Base-by-base conservation (phyloP, 2,329 filamentous ascomycete species). In the Nectriaceae sp. region DNA sequence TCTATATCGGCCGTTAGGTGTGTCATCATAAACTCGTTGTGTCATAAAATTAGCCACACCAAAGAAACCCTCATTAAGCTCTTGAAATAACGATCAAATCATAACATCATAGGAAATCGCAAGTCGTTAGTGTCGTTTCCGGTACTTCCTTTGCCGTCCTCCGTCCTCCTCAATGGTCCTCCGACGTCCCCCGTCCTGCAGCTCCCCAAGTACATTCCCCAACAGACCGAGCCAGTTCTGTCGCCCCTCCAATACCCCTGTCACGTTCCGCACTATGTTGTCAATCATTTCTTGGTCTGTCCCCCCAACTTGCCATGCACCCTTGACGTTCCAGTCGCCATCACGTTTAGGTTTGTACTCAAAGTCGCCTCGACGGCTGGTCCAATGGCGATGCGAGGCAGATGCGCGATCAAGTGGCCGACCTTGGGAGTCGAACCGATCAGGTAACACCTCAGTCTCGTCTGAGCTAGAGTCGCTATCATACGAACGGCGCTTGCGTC, bases 341-440 rank as follows among this genome's bases (percentile, higher is more conserved):
- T 52, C 49, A n/a, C 52, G 46, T 36, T 55, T 65, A 5, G 66
- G 57, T 40, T 63, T 58, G 44, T 72, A 72, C 26, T 70, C 67
- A 49, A 79, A 79, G 1, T 73, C 68, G 3, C 76, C 76, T 8
- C 55, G 65, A 3, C 75, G 67, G 3, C 63, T 65, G 1, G 70
- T 69, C 68, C 66, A 67, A 3, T 60, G 51, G 57, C 43, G 47
- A 5, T 46, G 49, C 5, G 44, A 49, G 3, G 39, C 33, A 6
- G 53, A 49, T 4, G 52, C 54, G 6, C 54, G 55, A 39, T 70
- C 65, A 1, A 80, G 56, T 1, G 70, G 74, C 11, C 63, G 67
- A 2, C 77, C 77, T 2, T 72, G 56, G 1, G 59, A 46, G 50
- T 80, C 75, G 42, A 80, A 80, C 1, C 77, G 71, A 43, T 75